Evolutionary conservation across 805 yeast genomes (phyloP).

Genomic region (Candida vartiovaarae): DNA sequence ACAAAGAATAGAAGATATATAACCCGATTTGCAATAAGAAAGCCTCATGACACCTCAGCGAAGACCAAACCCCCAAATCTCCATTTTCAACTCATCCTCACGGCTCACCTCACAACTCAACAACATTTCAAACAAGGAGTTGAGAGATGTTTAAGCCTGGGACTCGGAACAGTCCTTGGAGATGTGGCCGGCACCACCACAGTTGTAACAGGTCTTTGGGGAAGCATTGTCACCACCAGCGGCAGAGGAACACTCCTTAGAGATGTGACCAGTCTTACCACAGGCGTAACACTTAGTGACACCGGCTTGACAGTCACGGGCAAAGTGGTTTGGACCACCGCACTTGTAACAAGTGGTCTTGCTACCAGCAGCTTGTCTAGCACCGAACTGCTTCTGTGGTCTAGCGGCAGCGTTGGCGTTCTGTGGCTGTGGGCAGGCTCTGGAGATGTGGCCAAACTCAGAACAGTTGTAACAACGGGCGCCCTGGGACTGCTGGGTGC

Average conservation of each 20-base stretch:
- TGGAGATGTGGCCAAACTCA: constrained; percentile 76
- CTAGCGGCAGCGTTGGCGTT: constrained; percentile 9
- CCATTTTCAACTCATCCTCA: neutral
- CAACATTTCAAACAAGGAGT: neutral
- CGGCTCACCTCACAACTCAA: neutral
- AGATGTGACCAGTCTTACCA: constrained; percentile 84
- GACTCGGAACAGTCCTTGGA: constrained; percentile 58
- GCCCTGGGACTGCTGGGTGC: constrained; percentile 49
- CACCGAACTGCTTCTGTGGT: constrained; percentile 12
- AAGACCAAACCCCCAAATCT: neutral
- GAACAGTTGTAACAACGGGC: constrained; percentile 78
- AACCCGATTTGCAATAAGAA: neutral
- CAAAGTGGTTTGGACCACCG: constrained; percentile 90
- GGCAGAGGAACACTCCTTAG: constrained; percentile 68
- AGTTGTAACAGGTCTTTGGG: constrained; percentile 35
- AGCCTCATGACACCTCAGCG: neutral
- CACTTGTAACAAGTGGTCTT: constrained; percentile 73
- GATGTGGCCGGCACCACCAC: constrained; percentile 69
- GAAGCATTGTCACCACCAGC: constrained; percentile 38
- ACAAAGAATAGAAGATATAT: constrained; percentile 2
- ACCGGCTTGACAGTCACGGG: constrained; percentile 76
- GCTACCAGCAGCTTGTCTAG: constrained; percentile 17
- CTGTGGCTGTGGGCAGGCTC: constrained; percentile 55
- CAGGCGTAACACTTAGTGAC: constrained; percentile 84
- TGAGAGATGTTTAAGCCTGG: neutral